phyloP scores from a whole-genome alignment of 345 rosid genomes.

The Heritiera littoralis region DNA sequence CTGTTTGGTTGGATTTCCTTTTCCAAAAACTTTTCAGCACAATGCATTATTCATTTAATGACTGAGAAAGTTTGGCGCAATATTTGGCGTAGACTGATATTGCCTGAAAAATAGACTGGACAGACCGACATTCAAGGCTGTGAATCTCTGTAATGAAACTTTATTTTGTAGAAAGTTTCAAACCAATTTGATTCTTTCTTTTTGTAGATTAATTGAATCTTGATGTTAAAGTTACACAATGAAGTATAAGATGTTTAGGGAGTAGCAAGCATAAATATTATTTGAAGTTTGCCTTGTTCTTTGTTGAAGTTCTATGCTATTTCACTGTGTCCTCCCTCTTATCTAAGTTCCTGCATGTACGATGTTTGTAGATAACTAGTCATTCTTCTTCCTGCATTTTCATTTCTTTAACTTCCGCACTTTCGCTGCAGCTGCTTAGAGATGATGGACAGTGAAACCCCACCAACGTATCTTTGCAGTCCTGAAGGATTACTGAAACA shows the following conservation, averaged over 20 bases:
- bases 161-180: not conserved
- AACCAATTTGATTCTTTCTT: not conserved
- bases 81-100: not conserved
- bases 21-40: not conserved
- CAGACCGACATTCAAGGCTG: not conserved
- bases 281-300: not conserved
- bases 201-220: not conserved
- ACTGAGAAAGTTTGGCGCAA: constrained; percentile 6
- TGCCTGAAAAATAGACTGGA: not conserved
- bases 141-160: not conserved
- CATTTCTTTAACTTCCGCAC: not conserved
- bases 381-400: constrained; percentile 13
- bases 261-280: not conserved
- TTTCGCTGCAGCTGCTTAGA: constrained; percentile 52
- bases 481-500: constrained; percentile 68
- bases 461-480: constrained; percentile 62
- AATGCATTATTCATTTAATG: constrained; percentile 15
- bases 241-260: not conserved
- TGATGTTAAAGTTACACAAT: constrained; percentile 1
- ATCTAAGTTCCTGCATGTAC: not conserved
- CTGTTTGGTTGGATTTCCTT: not conserved
- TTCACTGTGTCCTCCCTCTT: not conserved
- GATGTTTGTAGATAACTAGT: not conserved
- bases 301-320: not conserved
- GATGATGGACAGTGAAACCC: constrained; percentile 63